These are phyloP conservation scores for Flaveria linearis DNA, from an alignment of 129 eudicot genomes.

Conservation along the genomic window DNA sequence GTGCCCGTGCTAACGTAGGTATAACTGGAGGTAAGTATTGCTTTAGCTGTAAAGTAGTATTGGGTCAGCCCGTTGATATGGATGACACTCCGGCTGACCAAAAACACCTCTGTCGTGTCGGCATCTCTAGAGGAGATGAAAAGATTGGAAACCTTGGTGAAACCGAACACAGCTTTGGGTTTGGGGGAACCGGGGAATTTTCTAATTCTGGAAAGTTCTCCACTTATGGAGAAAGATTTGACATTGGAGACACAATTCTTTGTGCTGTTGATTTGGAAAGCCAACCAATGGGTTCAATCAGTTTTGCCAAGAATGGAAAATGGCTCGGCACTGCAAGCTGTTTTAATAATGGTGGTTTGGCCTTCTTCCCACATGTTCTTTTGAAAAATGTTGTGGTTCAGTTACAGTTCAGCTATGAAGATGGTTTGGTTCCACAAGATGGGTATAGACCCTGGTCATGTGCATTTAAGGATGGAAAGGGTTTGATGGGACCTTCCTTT, in stretches of 20 bases:
- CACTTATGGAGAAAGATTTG: slow-evolving; percentile 59
- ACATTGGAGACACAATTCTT: slow-evolving; percentile 60
- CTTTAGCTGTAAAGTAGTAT: slow-evolving; percentile 64
- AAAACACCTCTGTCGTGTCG: slow-evolving; percentile 58
- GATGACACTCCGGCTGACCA: slow-evolving; percentile 61
- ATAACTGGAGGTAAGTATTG: slow-evolving; percentile 63
- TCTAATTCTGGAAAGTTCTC: slow-evolving; percentile 51
- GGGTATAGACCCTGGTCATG: slow-evolving; percentile 72
- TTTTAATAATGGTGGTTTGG: slow-evolving; percentile 51
- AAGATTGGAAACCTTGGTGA: slow-evolving; percentile 69
- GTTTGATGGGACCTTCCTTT: slow-evolving; percentile 57
- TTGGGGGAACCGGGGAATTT: slow-evolving; percentile 55
- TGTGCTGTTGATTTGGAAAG: slow-evolving; percentile 67
- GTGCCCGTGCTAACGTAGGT: slow-evolving; percentile 74
- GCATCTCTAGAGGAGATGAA: slow-evolving; percentile 64
- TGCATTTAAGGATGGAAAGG: slow-evolving; percentile 51
- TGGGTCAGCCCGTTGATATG: slow-evolving; percentile 53
- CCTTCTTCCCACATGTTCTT: slow-evolving; percentile 64
- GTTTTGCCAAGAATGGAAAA: slow-evolving; percentile 68
- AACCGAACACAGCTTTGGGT: slow-evolving; percentile 59
- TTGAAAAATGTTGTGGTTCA: slow-evolving; percentile 64
- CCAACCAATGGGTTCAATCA: slow-evolving; percentile 48
- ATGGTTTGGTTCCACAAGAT: slow-evolving; percentile 56
- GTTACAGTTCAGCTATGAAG: slow-evolving; percentile 65
- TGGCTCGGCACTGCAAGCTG: slow-evolving; percentile 58